Evolutionary conservation across 257 asterid species (phyloP), one percentile per base, ranked within the genome.

Genomic region (Rhazya stricta): DNA sequence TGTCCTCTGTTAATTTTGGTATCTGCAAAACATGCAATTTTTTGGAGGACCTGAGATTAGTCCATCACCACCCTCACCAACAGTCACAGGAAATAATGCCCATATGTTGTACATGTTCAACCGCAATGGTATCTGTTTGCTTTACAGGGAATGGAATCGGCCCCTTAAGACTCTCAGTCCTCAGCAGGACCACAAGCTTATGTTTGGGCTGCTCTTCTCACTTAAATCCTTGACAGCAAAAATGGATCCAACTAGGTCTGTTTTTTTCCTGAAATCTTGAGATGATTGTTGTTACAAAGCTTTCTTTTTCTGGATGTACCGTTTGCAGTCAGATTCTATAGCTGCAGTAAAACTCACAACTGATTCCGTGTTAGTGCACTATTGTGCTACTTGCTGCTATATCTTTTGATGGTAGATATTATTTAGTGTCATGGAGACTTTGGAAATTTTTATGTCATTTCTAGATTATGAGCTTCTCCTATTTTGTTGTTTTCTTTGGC

Each of bases 151-250:
- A 74, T 94, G 99, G 99, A 94, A 94, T 87, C 92, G 97, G 0
- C 97, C 97, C 53, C 96, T 92, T 80, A 89, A 85, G 74, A 92
- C 97, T 46, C 96, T 90, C 54, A 89, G 88, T 70, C 46, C 96
- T 36, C 96, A 90, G 75, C 99, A 94, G 77, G 97, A 94, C 69
- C 93, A 92, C 80, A 94, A 92, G 87, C 96, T 94, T 81, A 92
- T 92, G 99, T 94, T 94, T 74, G 99, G 99, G 63, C 93, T 94
- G 74, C 97, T 94, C 78, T 92, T 94, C 78, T 94, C 99, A n/a
- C 97, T 92, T 81, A 92, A 90, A 83, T 94, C 97, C 27, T 72
- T 90, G 58, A 92, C 99, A 13, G 88, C 96, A 27, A 94, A 94
- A 86, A 94, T 94, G 97, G 99, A 94, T 88, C 99, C 99, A 7